Conservation (phyloP, 139 green algal species). For the Bryopsis sp. region DNA sequence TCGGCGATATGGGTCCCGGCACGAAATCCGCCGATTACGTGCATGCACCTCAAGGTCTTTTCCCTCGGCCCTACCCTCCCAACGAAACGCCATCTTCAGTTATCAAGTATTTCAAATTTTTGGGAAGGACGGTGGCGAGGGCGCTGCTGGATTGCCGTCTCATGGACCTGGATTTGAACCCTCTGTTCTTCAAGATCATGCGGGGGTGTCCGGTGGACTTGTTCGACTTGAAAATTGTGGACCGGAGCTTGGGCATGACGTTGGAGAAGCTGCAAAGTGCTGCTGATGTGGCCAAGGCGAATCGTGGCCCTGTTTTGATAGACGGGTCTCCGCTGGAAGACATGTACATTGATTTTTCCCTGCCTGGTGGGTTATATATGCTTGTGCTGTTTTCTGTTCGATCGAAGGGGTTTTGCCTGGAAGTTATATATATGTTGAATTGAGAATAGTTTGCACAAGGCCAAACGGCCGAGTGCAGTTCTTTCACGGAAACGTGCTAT, state of each 20-base stretch:
- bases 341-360: conserved; percentile 87
- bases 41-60: conserved; percentile 15
- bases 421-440: too few relatives aligned
- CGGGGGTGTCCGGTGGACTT: conserved; percentile 50
- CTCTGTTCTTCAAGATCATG: conserved; percentile 69
- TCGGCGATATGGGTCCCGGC: background rate
- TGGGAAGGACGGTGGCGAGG: conserved; percentile 81
- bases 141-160: conserved; percentile 86
- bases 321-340: conserved; percentile 73
- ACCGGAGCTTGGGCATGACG: conserved; percentile 56
- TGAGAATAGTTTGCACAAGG: too few relatives aligned
- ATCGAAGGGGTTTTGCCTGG: background rate
- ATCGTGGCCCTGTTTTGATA: conserved; percentile 38
- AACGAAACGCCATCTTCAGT: conserved; percentile 22
- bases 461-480: too few relatives aligned
- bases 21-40: background rate
- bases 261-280: conserved; percentile 62
- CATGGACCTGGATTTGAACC: conserved; percentile 82
- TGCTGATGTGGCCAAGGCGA: conserved; percentile 13
- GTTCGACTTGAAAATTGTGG: conserved; percentile 62
- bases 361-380: conserved; percentile 62
- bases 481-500: too few relatives aligned
- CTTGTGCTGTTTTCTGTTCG: background rate
- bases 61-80: background rate
- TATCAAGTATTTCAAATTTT: conserved; percentile 68